Evolutionary conservation across 2,329 filamentous ascomycete genomes (phyloP), one percentile per base, ranked within the genome.

Genomic region (Cryoendolithus antarcticus): DNA sequence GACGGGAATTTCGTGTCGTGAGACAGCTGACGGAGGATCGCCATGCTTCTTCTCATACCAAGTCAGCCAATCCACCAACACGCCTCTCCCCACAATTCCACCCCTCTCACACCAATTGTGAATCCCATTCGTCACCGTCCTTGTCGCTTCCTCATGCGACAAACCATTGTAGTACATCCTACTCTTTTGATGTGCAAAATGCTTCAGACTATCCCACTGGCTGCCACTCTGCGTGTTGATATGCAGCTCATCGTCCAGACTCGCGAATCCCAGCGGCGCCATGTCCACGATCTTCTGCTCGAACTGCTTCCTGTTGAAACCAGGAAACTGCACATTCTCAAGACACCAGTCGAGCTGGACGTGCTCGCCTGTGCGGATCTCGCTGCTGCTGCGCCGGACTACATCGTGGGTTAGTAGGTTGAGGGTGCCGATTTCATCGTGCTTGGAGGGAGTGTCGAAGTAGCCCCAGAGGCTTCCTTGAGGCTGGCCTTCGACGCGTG

Each of bases 171-270:
- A 51, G 32, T 48, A 48, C 41, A 45, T 45, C 24, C 33, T 43
- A 28, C 34, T 43, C 39, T 38, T 39, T 39, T 38, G 44, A 50
- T 72, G 73, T 9, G 64, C 62, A 2, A 62, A 52, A 3, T 64
- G 63, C 1, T 63, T 62, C 1, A 59, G 48, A 35, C 67, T 67
- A 46, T 77, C 73, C 73, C 71, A 77, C 53, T 77, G 73, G 15
- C 63, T 70, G 39, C 65, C 67, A 29, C 58, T 56, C 47, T 77
- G 72, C 0, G 72, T 76, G 52, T 76, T 75, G 58, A 77, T 66
- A 3, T 61, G 56, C 5, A 75, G 48, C 45, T 72, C 64, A 38
- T 74, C 69, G 24, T 73, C 69, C 9, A 39, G 29, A 29, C 38
- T 38, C 9, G 40, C 50, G 27, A 41, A 43, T 9, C 44, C 42